Base-by-base conservation (phyloP, 805 yeast species). In the Candida tammaniensis region DNA sequence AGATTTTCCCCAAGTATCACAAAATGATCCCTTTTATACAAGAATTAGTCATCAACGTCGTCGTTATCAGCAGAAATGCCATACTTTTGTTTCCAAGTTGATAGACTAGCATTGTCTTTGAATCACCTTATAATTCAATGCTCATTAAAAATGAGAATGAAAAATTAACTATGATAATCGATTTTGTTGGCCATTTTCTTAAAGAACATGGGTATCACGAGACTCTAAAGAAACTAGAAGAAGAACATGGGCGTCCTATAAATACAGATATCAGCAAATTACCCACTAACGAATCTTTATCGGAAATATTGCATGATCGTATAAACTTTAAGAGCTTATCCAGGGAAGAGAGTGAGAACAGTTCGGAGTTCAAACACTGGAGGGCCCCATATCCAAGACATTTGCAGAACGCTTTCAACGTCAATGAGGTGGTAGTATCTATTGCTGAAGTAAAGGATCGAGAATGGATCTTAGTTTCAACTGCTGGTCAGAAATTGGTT, bases 131-230 rank as follows among this genome's bases (percentile, higher is more conserved):
- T 19, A 19, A 19, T 7, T 7, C 22, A 19, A 19, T 19, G 22
- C 10, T 7, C 9, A 15, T 17, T 7, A 14, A 26, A 11, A 26
- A 14, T 26, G 18, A 7, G 27, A 24, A 24, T n/a, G 7, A 5
- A 29, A 19, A 25, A 13, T 25, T n/a, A n/a, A n/a, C n/a, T n/a
- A n/a, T n/a, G 8, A 24, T 30, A 5, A 35, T 35, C 22, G 30
- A 35, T 20, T 35, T 81, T 20, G 63, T 83, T 9, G 87, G 85
- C 0, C 76, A 78, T 19, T 82, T 74, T 43, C 63, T 83, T n/a
- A 52, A 64, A 18, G 57, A 66, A n/a, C 65, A 76, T 18, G 74
- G 76, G 1, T 69, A 66, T 30, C 40, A 36, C 1, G 59, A 58
- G 0, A 74, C 89, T 0, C 54, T 80, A 10, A 49, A 54, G n/a